These are phyloP conservation scores for Colletotrichum sp. DNA, from an alignment of 2,329 filamentous ascomycete species.

Conservation along the genomic window DNA sequence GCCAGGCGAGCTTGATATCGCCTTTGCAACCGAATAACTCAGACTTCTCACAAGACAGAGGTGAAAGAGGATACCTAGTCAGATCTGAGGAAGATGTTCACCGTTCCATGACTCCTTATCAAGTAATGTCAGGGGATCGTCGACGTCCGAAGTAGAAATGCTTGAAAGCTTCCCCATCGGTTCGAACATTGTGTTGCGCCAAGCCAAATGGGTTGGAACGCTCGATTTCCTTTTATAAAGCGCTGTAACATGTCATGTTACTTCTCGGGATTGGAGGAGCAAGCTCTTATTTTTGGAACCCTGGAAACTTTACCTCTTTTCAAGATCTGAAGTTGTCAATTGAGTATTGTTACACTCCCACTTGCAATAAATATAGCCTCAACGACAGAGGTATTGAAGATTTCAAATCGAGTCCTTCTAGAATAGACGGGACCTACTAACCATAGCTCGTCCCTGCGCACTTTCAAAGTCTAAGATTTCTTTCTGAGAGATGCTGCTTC, in stretches of 20 bases:
- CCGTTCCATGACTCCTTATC: accelerated
- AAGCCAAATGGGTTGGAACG: background rate
- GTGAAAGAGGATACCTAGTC: background rate
- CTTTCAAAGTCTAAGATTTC: background rate
- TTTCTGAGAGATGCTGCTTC: no score
- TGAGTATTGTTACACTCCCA: accelerated
- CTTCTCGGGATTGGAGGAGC: background rate
- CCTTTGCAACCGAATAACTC: accelerated
- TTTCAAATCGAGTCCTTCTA: accelerated
- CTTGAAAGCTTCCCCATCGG: background rate
- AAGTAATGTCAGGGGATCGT: background rate
- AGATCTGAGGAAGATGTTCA: background rate
- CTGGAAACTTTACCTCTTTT: accelerated
- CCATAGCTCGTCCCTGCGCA: background rate
- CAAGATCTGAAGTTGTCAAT: accelerated
- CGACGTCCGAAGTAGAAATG: background rate
- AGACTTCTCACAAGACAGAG: background rate
- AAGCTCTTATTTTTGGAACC: background rate
- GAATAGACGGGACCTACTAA: background rate
- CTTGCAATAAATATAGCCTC: background rate
- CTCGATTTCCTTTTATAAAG: background rate
- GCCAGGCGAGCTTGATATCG: background rate
- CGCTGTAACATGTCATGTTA: accelerated
- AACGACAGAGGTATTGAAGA: accelerated
- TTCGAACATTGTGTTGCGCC: background rate